Conservation (phyloP, 1,139 yeast genomes). For the Lodderomyces elongisporus region DNA sequence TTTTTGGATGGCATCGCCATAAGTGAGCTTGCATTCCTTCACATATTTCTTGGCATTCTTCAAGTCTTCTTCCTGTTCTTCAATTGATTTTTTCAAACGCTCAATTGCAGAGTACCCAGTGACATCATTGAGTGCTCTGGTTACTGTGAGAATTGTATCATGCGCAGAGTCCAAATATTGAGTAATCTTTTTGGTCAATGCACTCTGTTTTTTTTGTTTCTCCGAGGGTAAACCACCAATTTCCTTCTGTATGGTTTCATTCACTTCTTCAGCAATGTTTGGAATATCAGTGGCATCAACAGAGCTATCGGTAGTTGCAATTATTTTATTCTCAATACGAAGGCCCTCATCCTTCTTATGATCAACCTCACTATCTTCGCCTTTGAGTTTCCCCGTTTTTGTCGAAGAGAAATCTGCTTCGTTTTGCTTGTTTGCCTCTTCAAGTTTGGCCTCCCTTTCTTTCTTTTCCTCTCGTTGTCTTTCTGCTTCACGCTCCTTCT, state of each 20-base stretch:
- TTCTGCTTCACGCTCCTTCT: conserved; percentile 8
- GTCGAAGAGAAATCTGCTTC: conserved; percentile 7
- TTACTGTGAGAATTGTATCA: conserved; percentile 62
- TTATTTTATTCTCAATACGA: conserved; percentile 10
- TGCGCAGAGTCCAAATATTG: conserved; percentile 59
- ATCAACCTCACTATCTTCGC: conserved; percentile 6
- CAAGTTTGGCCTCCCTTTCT: conserved; percentile 1
- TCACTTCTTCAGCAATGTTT: conserved; percentile 13
- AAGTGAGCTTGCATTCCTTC: conserved; percentile 44
- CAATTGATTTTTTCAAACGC: conserved; percentile 58
- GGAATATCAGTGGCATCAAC: conserved; percentile 10
- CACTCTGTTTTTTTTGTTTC: conserved; percentile 18
- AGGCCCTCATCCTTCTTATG: conserved; percentile 5
- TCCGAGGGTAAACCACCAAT: conserved; percentile 30
- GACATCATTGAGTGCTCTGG: conserved; percentile 76
- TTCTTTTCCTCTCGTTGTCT: conserved; percentile 6
- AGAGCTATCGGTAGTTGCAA: conserved; percentile 10
- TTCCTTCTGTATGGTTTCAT: conserved; percentile 18
- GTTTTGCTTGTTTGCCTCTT: conserved; percentile 4
- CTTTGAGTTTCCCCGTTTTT: conserved; percentile 7
- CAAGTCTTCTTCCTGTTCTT: conserved; percentile 45
- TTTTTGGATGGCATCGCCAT: conserved; percentile 58
- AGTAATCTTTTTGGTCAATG: conserved; percentile 35
- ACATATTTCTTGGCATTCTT: conserved; percentile 46
- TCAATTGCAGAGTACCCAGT: conserved; percentile 90